Evolutionary conservation across 306 rosid species (phyloP), one percentile per base, ranked within the genome.

Genomic region (Ormosia emarginata): DNA sequence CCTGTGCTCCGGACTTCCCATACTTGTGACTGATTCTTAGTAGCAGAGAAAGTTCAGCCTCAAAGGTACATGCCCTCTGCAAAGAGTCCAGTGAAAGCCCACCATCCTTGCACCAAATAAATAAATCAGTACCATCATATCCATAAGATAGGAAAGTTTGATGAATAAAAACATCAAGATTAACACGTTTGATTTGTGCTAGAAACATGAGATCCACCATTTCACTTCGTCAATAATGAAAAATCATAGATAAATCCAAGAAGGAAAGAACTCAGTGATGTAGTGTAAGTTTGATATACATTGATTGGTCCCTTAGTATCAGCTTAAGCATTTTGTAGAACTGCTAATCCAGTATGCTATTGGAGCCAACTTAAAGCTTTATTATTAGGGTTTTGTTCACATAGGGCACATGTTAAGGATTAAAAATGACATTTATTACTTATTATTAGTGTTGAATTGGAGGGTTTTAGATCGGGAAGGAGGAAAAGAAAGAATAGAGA

Each of bases 1-100:
- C 94, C 86, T 91, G 97, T 47, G 96, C 96, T 79, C 99, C 99
- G 79, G 93, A 88, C 83, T 95, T 95, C 75, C 99, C 97, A 72
- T 95, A 95, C 61, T 88, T 90, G 90, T 95, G 90, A 82, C 96
- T 92, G 61, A 92, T 87, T 84, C 99, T 86, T 49, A 93, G 84
- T 53, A 95, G 83, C 74, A 93, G 85, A 84, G 96, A 94, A 43
- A 95, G 94, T 68, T 93, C 97, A 77, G 98, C 97, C 87, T 92
- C 98, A 29, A 95, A 92, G 2, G 96, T 88, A 81, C 91, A 92
- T 41, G 94, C 93, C 81, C 94, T 91, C 89, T 93, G 99, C 90
- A 95, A 83, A 0, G 97, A 88, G 73, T 89, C 92, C 43, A 90
- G 86, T 44, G 93, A 90, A 82, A 81, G 92, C 76, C 87, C 89